These are phyloP conservation scores for Penicillium sp. DNA, from an alignment of 2,329 filamentous ascomycete species.

Conservation along the genomic window DNA sequence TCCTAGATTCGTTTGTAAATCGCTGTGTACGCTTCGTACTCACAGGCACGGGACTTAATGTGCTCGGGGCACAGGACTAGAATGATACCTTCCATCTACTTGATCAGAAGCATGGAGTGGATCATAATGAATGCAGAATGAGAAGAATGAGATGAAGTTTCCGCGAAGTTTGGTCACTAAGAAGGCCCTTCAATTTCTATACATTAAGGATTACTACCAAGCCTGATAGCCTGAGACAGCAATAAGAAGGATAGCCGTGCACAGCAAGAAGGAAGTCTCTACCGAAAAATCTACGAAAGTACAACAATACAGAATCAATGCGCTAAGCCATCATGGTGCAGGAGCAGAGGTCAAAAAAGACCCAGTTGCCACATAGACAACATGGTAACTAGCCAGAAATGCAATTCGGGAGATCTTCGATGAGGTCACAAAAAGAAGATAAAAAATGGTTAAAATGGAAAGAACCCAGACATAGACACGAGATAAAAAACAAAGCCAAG, in stretches of 20 bases:
- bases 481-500: conserved; percentile 6
- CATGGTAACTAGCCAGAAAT: conserved; percentile 7
- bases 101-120: neutral
- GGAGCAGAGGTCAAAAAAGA: neutral
- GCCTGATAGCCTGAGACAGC: no score
- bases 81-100: neutral
- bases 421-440: neutral
- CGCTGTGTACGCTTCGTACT: neutral
- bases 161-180: no score
- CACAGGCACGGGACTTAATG: neutral
- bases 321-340: neutral
- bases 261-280: neutral
- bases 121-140: neutral
- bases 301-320: neutral
- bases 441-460: neutral
- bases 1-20: neutral
- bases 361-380: neutral
- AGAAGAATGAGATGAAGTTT: no score
- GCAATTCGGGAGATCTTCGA: conserved; percentile 9
- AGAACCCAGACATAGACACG: conserved; percentile 3
- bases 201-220: no score
- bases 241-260: no score
- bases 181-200: no score
- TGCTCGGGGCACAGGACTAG: neutral
- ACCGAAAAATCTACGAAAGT: neutral